These are phyloP conservation scores for Gryganskiella cystojenkinii DNA, from an alignment of 192 early-diverging fungal genomes.

Conservation along the genomic window DNA sequence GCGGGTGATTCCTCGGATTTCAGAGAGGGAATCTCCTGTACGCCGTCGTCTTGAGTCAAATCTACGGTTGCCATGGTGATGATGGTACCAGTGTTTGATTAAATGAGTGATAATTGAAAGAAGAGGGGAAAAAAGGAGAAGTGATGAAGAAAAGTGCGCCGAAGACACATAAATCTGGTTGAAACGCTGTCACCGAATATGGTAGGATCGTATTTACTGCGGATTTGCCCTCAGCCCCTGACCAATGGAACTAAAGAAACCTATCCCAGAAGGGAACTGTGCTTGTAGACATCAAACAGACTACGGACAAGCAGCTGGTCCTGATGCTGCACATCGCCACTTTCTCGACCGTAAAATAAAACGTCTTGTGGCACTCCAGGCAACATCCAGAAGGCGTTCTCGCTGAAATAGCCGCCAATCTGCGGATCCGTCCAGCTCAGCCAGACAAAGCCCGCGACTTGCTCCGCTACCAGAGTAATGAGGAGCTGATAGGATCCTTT, in stretches of 20 bases:
- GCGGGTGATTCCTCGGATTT: conserved; percentile 4
- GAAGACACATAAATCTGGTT: too few species aligned
- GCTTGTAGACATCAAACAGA: conserved; percentile 4
- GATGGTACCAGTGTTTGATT: too few species aligned
- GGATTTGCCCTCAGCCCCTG: too few species aligned
- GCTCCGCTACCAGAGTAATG: conserved; percentile 5
- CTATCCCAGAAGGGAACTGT: too few species aligned
- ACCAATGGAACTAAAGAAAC: too few species aligned
- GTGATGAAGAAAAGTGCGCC: too few species aligned
- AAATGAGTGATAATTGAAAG: too few species aligned
- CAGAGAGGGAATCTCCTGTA: too few species aligned
- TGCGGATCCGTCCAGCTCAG: conserved; percentile 15
- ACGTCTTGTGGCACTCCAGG: not conserved
- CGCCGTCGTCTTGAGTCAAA: too few species aligned
- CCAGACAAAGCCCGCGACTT: conserved; percentile 25
- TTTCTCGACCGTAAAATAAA: conserved; percentile 10
- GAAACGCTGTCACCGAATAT: too few species aligned
- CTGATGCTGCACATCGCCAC: not conserved
- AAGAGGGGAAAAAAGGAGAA: too few species aligned
- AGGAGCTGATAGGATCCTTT: not conserved
- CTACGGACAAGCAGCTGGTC: conserved; percentile 6
- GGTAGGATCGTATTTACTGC: too few species aligned
- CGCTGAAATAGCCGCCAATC: conserved; percentile 25
- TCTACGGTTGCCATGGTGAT: not conserved
- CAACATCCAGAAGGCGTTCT: conserved; percentile 38